Percentiles rank a stretch among this genome's conserved stretches.
Evolutionary conservation across 73 alveolate genomes (phyloP).

Genomic region (Paramecium biaurelia): DNA sequence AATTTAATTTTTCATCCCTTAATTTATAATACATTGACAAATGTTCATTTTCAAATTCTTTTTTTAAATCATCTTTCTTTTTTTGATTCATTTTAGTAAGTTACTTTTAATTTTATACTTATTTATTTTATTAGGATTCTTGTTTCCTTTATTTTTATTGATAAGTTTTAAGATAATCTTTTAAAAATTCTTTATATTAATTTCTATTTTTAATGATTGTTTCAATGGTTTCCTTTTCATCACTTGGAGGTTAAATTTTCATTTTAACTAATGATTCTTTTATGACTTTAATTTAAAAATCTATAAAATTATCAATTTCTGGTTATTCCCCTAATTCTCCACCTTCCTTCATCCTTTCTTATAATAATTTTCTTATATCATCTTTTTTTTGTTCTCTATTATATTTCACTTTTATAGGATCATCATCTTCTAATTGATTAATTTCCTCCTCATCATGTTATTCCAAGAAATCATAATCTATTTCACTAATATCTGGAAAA

Average conservation of each 20-base stretch:
- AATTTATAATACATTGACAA: conserved; percentile 47
- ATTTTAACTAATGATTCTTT: neutral
- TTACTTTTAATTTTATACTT: neutral
- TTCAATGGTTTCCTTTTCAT: conserved; percentile 14
- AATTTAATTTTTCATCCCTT: conserved; percentile 54
- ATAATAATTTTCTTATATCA: neutral
- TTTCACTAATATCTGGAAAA: neutral
- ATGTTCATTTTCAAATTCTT: conserved; percentile 58
- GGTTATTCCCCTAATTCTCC: neutral
- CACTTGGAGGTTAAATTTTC: neutral
- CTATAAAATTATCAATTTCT: conserved; percentile 13
- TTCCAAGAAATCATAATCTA: conserved; percentile 14
- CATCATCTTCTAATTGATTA: conserved; percentile 10
- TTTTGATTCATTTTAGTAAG: neutral
- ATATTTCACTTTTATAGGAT: neutral
- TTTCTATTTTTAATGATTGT: neutral
- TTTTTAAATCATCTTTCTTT: conserved; percentile 50
- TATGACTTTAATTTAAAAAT: neutral
- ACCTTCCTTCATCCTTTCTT: conserved; percentile 4
- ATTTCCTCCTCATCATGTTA: conserved; percentile 13
- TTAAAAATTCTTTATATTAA: conserved; percentile 4
- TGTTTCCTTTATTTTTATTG: conserved; percentile 3
- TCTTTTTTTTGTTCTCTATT: neutral
- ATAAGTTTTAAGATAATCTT: conserved; percentile 3
- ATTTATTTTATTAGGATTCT: neutral